Conservation (phyloP, 192 early-diverging fungal species). For the Coemansia sp. region DNA sequence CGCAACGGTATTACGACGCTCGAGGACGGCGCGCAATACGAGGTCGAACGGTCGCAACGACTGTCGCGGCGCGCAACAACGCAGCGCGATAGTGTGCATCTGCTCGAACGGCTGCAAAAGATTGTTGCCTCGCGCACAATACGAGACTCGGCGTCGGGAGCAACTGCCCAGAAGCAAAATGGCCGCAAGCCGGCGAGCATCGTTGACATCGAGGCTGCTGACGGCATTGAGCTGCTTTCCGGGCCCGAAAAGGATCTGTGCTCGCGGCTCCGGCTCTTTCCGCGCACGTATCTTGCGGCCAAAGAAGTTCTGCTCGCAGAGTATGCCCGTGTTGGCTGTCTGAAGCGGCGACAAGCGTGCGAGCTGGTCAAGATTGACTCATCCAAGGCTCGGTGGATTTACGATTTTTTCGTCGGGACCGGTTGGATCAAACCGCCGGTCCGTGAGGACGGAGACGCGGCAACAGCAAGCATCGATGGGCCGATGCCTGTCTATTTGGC, state of each 20-base stretch:
- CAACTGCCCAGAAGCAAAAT: constrained; percentile 5
- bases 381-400: constrained; percentile 81
- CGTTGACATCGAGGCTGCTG: constrained; percentile 75
- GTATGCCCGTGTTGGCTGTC: constrained; percentile 68
- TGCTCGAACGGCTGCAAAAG: constrained; percentile 30
- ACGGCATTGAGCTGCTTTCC: constrained; percentile 84
- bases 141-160: constrained; percentile 1
- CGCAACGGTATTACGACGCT: constrained; percentile 82
- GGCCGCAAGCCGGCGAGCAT: constrained; percentile 43
- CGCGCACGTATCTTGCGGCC: constrained; percentile 85
- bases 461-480: not conserved
- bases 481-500: not conserved
- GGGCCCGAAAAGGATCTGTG: constrained; percentile 80
- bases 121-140: constrained; percentile 32
- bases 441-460: not conserved
- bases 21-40: constrained; percentile 73
- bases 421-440: constrained; percentile 78
- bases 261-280: constrained; percentile 77
- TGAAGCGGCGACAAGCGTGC: constrained; percentile 76
- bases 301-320: constrained; percentile 89
- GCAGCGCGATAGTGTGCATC: constrained; percentile 45
- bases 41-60: constrained; percentile 61
- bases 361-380: constrained; percentile 91
- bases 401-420: constrained; percentile 89
- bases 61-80: constrained; percentile 50